Evolutionary conservation across 371 early-diverging fungal species (phyloP), one percentile per base, ranked within the genome.

Genomic region (Dichotomocladium elegans): DNA sequence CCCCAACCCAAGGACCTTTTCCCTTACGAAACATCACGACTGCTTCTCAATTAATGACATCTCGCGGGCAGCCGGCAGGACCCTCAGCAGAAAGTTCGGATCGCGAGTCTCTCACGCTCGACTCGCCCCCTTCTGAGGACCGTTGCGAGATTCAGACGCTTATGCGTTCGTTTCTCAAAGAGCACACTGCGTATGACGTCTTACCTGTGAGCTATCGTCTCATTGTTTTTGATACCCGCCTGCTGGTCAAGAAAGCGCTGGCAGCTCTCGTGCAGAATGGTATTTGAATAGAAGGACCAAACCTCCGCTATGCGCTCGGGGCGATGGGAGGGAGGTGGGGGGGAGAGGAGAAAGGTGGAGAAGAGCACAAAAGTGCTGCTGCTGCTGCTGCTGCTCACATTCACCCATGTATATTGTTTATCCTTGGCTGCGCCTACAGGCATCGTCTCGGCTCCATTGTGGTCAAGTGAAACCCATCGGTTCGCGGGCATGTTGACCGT

Each of bases 401-500:
- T n/a, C n/a, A n/a, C n/a, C n/a, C n/a, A n/a, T n/a, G n/a, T 11
- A n/a, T 35, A 41, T 34, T 51, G 29, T 51, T 45, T 41, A 44
- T 1, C 27, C 42, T 31, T 22, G 24, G 10, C 2, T 9, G 15
- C 27, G 46, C 0, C 10, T 24, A 56, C 68, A 91, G 95, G 92
- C n/a, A 87, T 95, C 53, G 93, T 92, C 27, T 91, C 92, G 11
- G 96, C 96, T 11, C 95, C 96, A 33, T 66, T 97, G 34, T 97
- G 92, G 90, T 89, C 92, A 55, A 89, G 93, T 6, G 66, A 72
- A 10, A 72, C 72, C 3, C 89, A 91, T 48, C 72, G 74, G 59
- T 95, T 92, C 65, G 87, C 85, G 2, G 98, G 98, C 44, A 90
- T 96, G 90, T 75, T 96, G 60, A 91, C 95, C 14, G 92, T 93